These are phyloP conservation scores for Diplogelasinospora grovesii DNA, from an alignment of 495 filamentous ascomycete species.

Conservation along the genomic window DNA sequence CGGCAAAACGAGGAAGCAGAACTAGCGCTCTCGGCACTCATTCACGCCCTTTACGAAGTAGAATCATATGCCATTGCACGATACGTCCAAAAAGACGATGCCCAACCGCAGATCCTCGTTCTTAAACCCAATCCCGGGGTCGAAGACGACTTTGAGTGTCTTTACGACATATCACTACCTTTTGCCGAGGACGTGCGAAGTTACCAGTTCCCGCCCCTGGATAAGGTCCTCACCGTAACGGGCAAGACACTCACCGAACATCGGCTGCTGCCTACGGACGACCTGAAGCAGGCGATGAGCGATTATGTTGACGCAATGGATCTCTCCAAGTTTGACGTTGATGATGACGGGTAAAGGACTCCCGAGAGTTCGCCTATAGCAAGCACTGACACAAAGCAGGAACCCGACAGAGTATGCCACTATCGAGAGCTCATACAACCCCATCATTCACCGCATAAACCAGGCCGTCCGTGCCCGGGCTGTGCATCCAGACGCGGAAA, in stretches of 20 bases:
- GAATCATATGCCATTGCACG: constrained; percentile 85
- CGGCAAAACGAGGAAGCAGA: constrained; percentile 66
- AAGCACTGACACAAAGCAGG: constrained; percentile 40
- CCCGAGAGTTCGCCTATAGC: too few species aligned
- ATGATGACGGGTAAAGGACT: constrained; percentile 66
- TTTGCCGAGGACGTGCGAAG: constrained; percentile 86
- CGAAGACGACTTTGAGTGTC: constrained; percentile 75
- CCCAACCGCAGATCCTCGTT: constrained; percentile 69
- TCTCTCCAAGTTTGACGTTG: constrained; percentile 49
- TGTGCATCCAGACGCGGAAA: constrained; percentile 59
- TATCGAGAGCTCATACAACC: constrained; percentile 82
- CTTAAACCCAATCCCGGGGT: constrained; percentile 75
- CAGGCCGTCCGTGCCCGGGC: constrained; percentile 79
- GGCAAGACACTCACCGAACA: constrained; percentile 80
- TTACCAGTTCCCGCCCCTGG: constrained; percentile 86
- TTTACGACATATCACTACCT: constrained; percentile 89
- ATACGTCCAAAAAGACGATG: constrained; percentile 73
- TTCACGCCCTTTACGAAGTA: constrained; percentile 78
- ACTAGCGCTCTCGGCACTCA: constrained; percentile 81
- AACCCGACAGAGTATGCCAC: constrained; percentile 63
- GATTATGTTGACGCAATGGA: constrained; percentile 95
- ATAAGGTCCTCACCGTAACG: constrained; percentile 80
- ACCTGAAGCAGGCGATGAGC: constrained; percentile 72
- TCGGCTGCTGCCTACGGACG: constrained; percentile 73
- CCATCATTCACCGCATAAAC: constrained; percentile 83